Conservation (phyloP, 2,329 filamentous ascomycete species). For the Orbilia quercus region DNA sequence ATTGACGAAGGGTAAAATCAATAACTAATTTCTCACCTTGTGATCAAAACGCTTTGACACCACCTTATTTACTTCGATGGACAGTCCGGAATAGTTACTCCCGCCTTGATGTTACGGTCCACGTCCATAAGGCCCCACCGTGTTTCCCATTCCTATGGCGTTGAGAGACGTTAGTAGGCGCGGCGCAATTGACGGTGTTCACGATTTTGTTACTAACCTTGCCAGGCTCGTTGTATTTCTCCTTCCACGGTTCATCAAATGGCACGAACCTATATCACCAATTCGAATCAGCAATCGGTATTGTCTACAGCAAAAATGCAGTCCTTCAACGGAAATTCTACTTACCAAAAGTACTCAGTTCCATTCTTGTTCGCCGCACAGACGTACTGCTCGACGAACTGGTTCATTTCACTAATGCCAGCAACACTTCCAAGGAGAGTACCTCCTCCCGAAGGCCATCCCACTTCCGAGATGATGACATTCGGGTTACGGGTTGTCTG, state of each 20-base stretch:
- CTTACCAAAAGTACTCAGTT: slow-evolving; percentile 91
- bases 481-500: slow-evolving; percentile 68
- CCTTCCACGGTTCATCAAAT: slow-evolving; percentile 97
- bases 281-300: slow-evolving; percentile 42
- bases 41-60: slow-evolving; percentile 50
- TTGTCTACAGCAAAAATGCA: background rate
- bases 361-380: slow-evolving; percentile 82
- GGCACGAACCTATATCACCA: slow-evolving; percentile 77
- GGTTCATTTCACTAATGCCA: slow-evolving; percentile 81
- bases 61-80: slow-evolving; percentile 58
- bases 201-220: slow-evolving; percentile 49
- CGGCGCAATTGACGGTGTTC: background rate
- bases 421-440: slow-evolving; percentile 79
- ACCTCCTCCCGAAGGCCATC: slow-evolving; percentile 87
- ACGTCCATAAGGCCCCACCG: slow-evolving; percentile 94
- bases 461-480: slow-evolving; percentile 89
- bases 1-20: slow-evolving; percentile 18
- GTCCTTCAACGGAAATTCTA: slow-evolving; percentile 34
- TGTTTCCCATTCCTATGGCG: slow-evolving; percentile 83
- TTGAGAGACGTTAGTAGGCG: slow-evolving; percentile 50
- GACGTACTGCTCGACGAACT: slow-evolving; percentile 86
- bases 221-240: slow-evolving; percentile 72
- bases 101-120: slow-evolving; percentile 82
- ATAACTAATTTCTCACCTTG: slow-evolving; percentile 44
- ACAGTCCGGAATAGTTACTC: slow-evolving; percentile 87